Conservation (phyloP, 2,329 filamentous ascomycete genomes). For the Colletotrichum sidae region DNA sequence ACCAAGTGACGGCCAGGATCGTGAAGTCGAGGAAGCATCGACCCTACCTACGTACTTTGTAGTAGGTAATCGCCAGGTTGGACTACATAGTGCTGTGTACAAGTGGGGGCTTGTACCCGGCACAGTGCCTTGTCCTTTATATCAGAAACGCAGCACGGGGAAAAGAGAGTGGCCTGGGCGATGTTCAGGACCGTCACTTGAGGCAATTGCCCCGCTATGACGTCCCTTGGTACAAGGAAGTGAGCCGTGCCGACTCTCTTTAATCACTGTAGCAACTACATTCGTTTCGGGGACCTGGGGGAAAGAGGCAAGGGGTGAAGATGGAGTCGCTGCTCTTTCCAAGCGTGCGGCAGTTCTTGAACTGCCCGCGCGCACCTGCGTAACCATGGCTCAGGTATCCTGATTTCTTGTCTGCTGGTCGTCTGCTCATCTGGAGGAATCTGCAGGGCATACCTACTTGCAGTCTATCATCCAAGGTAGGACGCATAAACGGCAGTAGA, state of each 20-base stretch:
- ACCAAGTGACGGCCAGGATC: background rate
- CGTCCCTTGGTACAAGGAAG: conserved; percentile 11
- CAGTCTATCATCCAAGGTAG: no score
- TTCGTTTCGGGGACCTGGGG: background rate
- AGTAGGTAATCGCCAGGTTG: background rate
- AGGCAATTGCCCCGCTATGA: conserved; percentile 28
- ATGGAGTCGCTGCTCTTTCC: background rate
- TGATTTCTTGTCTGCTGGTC: no score
- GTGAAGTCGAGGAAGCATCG: conserved; percentile 9
- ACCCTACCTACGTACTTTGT: background rate
- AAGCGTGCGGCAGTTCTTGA: no score
- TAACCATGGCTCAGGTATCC: no score
- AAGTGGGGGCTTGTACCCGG: conserved; percentile 13
- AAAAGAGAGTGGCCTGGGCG: conserved; percentile 2
- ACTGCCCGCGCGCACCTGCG: no score
- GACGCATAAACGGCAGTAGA: no score
- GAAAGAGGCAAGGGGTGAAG: background rate
- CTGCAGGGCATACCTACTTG: no score
- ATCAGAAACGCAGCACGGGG: conserved; percentile 24
- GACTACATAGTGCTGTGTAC: conserved; percentile 7
- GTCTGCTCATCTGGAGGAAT: no score
- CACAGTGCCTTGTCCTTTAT: conserved; percentile 20
- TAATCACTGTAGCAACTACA: conserved; percentile 14
- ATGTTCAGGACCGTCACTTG: conserved; percentile 1
- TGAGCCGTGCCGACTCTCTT: conserved; percentile 4